A percentile compares a stretch with the other conserved stretches of the same genome.
Evolutionary conservation across 2,329 filamentous ascomycete genomes (phyloP).

Genomic region (Aspergillus sojae): DNA sequence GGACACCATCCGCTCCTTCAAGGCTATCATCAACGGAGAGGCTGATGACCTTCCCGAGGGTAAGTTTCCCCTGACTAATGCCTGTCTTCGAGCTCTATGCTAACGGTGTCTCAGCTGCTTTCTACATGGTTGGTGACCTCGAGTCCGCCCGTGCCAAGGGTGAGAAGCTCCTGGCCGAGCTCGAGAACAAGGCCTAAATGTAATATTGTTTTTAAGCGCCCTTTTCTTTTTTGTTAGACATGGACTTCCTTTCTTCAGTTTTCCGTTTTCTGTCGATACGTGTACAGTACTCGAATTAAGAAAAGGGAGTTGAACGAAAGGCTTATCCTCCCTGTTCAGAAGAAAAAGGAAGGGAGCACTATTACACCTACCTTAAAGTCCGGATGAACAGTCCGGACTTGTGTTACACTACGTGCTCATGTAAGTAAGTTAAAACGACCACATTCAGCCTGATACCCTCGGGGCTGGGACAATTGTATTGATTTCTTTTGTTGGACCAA

Average conservation of each 20-base stretch:
- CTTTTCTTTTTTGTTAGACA: constrained; percentile 34
- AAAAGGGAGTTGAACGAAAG: constrained; percentile 34
- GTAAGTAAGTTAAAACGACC: constrained; percentile 45
- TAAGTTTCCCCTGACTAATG: constrained; percentile 46
- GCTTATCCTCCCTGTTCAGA: constrained; percentile 16
- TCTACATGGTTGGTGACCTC: constrained; percentile 99
- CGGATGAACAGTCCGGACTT: constrained; percentile 28
- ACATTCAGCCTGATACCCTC: constrained; percentile 39
- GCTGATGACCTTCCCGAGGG: constrained; percentile 93
- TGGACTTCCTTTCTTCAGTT: constrained; percentile 37
- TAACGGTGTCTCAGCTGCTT: constrained; percentile 56
- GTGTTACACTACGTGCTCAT: constrained; percentile 46
- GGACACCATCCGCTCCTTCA: constrained; percentile 97
- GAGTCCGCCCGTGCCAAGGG: constrained; percentile 92
- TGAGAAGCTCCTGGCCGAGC: constrained; percentile 98
- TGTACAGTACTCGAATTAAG: constrained; percentile 46
- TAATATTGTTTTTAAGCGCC: constrained; percentile 46
- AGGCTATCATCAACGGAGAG: constrained; percentile 93
- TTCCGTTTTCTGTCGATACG: constrained; percentile 41
- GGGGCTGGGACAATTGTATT: constrained; percentile 33
- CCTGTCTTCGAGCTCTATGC: background rate
- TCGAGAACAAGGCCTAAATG: constrained; percentile 64
- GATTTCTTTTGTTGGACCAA: constrained; percentile 31
- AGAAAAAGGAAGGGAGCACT: constrained; percentile 23
- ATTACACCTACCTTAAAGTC: constrained; percentile 27